Evolutionary conservation across 805 yeast genomes (phyloP).

Genomic region (Cyberlindnera misumaiensis): DNA sequence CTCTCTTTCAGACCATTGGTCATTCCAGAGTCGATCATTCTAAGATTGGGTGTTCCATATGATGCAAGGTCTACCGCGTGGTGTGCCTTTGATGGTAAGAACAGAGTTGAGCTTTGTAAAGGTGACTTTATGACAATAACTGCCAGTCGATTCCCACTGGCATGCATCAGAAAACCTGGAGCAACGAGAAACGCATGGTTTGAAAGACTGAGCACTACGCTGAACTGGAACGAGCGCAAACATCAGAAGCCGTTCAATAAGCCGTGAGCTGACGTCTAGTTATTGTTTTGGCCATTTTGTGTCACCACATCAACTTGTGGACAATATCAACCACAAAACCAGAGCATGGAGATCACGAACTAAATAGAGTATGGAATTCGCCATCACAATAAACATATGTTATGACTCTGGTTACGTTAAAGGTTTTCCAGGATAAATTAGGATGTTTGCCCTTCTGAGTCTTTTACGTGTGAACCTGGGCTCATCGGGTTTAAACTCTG

Average conservation of each 20-base stretch:
- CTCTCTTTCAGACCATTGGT: slow-evolving; percentile 46
- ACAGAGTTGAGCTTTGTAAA: slow-evolving; percentile 24
- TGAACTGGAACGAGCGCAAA: slow-evolving; percentile 31
- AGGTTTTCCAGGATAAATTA: too few species aligned
- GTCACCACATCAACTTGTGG: too few species aligned
- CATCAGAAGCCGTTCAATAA: slow-evolving; percentile 23
- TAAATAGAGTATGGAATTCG: too few species aligned
- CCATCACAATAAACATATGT: too few species aligned
- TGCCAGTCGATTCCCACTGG: slow-evolving; percentile 28
- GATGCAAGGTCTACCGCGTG: slow-evolving; percentile 28
- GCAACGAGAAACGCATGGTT: slow-evolving; percentile 25
- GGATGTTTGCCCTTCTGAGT: not conserved
- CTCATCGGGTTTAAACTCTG: not conserved
- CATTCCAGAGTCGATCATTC: slow-evolving; percentile 34
- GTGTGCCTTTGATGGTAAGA: slow-evolving; percentile 32
- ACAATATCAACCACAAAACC: too few species aligned
- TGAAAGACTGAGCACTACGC: slow-evolving; percentile 26
- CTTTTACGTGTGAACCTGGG: not conserved
- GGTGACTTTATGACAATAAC: slow-evolving; percentile 30
- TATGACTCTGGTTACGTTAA: too few species aligned
- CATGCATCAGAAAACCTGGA: slow-evolving; percentile 21
- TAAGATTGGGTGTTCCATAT: slow-evolving; percentile 29
- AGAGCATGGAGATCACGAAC: too few species aligned
- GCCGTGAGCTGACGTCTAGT: not conserved
- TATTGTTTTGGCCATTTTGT: too few species aligned